Conservation (phyloP, 192 early-diverging fungal genomes). For the Allomyces arbusculus region DNA sequence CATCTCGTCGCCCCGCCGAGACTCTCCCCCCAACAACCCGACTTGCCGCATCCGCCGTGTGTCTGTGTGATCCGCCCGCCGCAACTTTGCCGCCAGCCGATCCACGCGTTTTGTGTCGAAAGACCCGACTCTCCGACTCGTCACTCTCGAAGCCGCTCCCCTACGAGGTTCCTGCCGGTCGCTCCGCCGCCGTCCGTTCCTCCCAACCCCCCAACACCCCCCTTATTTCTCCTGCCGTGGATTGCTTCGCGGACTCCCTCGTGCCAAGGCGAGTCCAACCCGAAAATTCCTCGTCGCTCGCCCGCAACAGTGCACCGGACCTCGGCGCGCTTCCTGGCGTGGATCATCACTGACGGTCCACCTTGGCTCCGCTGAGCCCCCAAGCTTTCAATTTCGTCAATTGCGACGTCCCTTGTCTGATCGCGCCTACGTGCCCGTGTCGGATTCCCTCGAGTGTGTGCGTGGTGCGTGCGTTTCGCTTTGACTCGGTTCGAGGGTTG, state of each 20-base stretch:
- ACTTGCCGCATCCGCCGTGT: no score
- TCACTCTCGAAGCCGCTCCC: no score
- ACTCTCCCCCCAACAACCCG: no score
- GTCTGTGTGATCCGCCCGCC: no score
- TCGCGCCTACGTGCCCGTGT: not conserved
- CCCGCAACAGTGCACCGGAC: not conserved
- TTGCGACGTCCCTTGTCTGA: not conserved
- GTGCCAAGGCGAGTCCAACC: not conserved
- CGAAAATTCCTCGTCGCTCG: not conserved
- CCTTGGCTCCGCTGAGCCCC: not conserved
- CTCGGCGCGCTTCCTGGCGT: not conserved
- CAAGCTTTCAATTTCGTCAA: not conserved
- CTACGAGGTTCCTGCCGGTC: no score
- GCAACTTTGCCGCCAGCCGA: no score
- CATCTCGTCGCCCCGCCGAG: no score
- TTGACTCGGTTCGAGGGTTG: no score
- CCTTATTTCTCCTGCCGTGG: not conserved
- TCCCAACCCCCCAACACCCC: not conserved
- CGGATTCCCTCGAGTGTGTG: not conserved
- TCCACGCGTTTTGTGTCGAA: no score
- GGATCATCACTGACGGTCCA: not conserved
- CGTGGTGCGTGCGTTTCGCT: no score
- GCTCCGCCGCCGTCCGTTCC: no score
- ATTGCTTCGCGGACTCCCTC: not conserved
- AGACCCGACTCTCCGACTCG: no score